phyloP scores from a whole-genome alignment of 129 eudicot genomes.

The Flaveria linearis region DNA sequence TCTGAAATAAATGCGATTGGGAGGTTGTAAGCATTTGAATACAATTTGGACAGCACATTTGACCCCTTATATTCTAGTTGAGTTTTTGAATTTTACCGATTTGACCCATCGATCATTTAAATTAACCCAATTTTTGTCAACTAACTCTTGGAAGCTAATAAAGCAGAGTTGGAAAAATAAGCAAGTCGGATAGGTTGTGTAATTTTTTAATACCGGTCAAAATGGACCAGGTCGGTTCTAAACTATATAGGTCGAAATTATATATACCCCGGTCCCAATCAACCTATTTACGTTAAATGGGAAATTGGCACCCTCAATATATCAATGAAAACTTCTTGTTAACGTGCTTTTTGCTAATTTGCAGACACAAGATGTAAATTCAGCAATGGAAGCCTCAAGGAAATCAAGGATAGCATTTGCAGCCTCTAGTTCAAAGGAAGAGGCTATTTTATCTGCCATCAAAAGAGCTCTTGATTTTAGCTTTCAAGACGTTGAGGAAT shows the following conservation, averaged over 20 bases:
- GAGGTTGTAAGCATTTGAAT: neutral
- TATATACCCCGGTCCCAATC: neutral
- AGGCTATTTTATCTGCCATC: conserved; percentile 54
- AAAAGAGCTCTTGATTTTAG: conserved; percentile 86
- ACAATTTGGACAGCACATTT: neutral
- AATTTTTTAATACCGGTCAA: neutral
- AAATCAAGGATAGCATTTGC: conserved; percentile 69
- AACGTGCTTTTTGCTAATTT: conserved; percentile 17
- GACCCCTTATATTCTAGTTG: neutral
- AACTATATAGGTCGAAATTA: neutral
- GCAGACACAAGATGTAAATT: conserved; percentile 74
- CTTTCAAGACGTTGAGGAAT: conserved; percentile 82
- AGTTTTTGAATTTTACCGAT: neutral
- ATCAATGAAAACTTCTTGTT: neutral
- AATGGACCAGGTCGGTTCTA: neutral
- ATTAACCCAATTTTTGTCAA: neutral
- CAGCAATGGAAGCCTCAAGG: conserved; percentile 94
- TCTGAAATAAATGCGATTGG: neutral
- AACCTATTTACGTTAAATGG: neutral
- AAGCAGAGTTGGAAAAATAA: neutral
- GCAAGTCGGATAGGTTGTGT: neutral
- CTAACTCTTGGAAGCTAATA: neutral
- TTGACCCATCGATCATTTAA: neutral
- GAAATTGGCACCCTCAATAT: neutral
- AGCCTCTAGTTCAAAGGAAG: conserved; percentile 63